Evolutionary conservation across 495 filamentous ascomycete genomes (phyloP), one percentile per base, ranked within the genome.

Genomic region (Hypoxylon rickii): DNA sequence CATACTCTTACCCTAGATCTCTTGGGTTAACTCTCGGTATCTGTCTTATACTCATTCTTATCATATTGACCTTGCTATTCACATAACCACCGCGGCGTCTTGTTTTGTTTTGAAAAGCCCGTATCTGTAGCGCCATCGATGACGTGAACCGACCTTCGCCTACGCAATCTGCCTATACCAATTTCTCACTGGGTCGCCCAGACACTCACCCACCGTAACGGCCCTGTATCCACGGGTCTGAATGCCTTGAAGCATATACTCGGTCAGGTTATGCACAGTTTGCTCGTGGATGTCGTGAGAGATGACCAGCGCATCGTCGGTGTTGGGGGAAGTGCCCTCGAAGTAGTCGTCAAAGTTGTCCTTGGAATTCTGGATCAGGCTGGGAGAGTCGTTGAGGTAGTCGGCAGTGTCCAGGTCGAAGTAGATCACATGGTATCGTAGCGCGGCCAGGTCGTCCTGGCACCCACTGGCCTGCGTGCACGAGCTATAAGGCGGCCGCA

Each of bases 371-470:
- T 86, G 81, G 51, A 86, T 86, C 29, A 71, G 54, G 1, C 65
- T 58, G 0, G 83, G 79, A 17, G 70, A 73, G 49, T 79, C 76
- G 51, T 87, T 80, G 26, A 79, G 71, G 53, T 83, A 89, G 65
- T 89, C 86, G 11, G 83, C 75, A 2, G 86, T 89, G 64, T 89
- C 86, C 26, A 89, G 70, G 55, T 89, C 80, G 50, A 85, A 86
- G 52, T 84, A 76, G 50, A 79, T 73, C 44, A 86, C 67, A 58
- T 89, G 86, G 59, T 89, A 89, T 3, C 83, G 83, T 31, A 88
- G 67, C 0, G 67, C 57, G 3, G 70, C 75, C 68, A 88, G 64
- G 45, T 81, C 76, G 2, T 64, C 58, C 43, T 79, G 60, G 55
- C 85, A 88, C 5, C 63, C 66, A 20, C 54, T 61, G 1, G 57